These are phyloP conservation scores for Penicillium pulvis DNA, from an alignment of 495 filamentous ascomycete species.

Conservation along the genomic window DNA sequence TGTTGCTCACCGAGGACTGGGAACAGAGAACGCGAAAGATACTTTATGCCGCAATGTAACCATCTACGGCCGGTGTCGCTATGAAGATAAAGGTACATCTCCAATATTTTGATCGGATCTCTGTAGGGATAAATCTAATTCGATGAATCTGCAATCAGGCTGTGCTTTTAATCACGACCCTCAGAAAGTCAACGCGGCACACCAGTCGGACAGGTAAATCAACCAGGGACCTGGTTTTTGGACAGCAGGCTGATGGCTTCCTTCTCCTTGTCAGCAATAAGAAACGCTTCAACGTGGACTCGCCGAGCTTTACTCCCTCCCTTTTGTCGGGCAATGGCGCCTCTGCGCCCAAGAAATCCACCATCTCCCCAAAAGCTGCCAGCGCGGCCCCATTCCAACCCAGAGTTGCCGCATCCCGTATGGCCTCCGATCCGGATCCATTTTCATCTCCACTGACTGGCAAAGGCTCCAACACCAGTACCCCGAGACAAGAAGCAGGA, in stretches of 20 bases:
- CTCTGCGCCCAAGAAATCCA: slow-evolving; percentile 57
- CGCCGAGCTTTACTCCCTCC: slow-evolving; percentile 88
- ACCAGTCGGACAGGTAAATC: slow-evolving; percentile 60
- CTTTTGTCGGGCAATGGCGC: slow-evolving; percentile 53
- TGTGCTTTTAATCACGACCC: slow-evolving; percentile 91
- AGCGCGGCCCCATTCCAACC: slow-evolving; percentile 93
- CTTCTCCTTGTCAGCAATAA: slow-evolving; percentile 49
- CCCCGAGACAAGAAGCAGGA: slow-evolving; percentile 50
- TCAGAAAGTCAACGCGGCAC: slow-evolving; percentile 53
- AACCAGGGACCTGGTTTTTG: neutral
- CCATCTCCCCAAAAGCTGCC: slow-evolving; percentile 83
- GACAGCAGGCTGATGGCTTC: neutral
- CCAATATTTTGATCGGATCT: slow-evolving; percentile 1
- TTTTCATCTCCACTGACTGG: slow-evolving; percentile 30
- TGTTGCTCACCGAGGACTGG: slow-evolving; percentile 12
- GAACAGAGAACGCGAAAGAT: slow-evolving; percentile 71
- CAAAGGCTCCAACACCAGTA: slow-evolving; percentile 47
- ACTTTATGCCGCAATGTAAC: slow-evolving; percentile 90
- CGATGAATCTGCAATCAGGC: slow-evolving; percentile 45
- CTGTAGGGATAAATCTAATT: slow-evolving; percentile 27
- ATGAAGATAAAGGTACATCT: slow-evolving; percentile 72
- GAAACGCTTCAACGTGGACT: slow-evolving; percentile 92
- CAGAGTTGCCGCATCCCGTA: slow-evolving; percentile 48
- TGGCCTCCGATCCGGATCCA: slow-evolving; percentile 16
- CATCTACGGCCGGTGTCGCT: slow-evolving; percentile 92